Evolutionary conservation across 2,329 filamentous ascomycete species (phyloP).

Genomic region (Ophiosphaerella korrae): DNA sequence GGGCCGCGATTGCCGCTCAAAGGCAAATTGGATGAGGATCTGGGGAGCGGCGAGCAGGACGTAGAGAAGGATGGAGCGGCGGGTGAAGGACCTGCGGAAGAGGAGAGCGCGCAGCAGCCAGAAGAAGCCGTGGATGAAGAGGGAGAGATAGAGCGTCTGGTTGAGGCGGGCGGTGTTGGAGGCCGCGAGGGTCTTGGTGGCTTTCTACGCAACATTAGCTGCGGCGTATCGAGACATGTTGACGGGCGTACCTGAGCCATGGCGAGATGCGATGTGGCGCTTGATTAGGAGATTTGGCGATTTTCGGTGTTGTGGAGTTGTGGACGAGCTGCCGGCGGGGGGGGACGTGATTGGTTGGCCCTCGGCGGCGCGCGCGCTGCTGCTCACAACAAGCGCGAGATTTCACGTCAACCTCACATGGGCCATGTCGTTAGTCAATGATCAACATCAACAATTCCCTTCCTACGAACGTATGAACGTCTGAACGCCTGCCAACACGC

Average conservation of each 20-base stretch:
- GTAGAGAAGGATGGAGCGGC: constrained; percentile 66
- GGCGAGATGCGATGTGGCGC: constrained; percentile 1
- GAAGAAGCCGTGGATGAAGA: constrained; percentile 74
- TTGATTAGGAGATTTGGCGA: not conserved
- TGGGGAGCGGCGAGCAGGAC: constrained; percentile 73
- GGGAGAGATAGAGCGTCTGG: constrained; percentile 78
- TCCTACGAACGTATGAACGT: constrained; percentile 10
- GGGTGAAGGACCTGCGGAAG: constrained; percentile 64
- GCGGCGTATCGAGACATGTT: too few relatives aligned
- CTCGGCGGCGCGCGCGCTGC: constrained; percentile 6
- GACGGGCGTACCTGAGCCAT: constrained; percentile 32
- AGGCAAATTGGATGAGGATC: constrained; percentile 79
- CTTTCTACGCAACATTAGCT: constrained; percentile 48
- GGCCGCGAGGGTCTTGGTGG: constrained; percentile 68
- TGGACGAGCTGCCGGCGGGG: too few relatives aligned
- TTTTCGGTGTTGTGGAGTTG: too few relatives aligned
- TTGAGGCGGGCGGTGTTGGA: constrained; percentile 78
- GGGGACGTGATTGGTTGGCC: not conserved
- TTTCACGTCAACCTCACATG: constrained; percentile 13
- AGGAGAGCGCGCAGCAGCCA: constrained; percentile 70
- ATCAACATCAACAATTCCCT: constrained; percentile 14
- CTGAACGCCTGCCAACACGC: constrained; percentile 20
- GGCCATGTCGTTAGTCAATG: not conserved
- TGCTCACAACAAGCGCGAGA: constrained; percentile 33
- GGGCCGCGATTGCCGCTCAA: constrained; percentile 84